Evolutionary conservation across 164 flowering plant species (phyloP), one percentile per base, ranked within the genome.

Genomic region (Piper longum): DNA sequence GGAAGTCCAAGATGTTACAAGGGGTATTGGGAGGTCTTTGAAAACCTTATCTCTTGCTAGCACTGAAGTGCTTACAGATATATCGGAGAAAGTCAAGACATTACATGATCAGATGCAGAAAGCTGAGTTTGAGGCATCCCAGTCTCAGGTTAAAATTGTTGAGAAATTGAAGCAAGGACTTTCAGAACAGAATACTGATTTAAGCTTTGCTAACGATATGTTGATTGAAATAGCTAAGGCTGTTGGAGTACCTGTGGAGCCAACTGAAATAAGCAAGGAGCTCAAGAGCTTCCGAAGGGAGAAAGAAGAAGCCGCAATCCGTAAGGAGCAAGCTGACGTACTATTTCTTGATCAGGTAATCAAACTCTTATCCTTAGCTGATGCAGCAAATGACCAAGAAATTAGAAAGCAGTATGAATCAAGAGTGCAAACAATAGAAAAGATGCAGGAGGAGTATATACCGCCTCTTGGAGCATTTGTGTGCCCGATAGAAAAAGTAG

Each of bases 21-120:
- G 88, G 69, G 77, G 76, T 51, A 80, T 87, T 62, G 89, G 88
- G 26, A 78, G 71, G 65, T 85, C 93, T 62, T 71, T 87, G 72
- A 78, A 78, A 66, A 60, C 74, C 17, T 59, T 83, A 58, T 76
- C 85, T 44, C 73, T 87, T 17, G 85, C 86, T n/a, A 80, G 73
- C 64, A 72, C 85, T 16, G 88, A 83, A 57, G 73, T 83, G 59
- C 75, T 87, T 4, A 57, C 79, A 0, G 80, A 79, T 58, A 83
- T 85, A 18, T 80, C 83, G 14, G 88, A 85, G 61, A 79, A 78
- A 60, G 82, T 87, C 57, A 69, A 75, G 56, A 75, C 70, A 73
- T 70, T 85, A 62, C 88, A 85, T 44, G 70, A 75, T 71, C 86
- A 87, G 75, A 87, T 87, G 93, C 89, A 83, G 63, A 78, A 81